phyloP scores from a whole-genome alignment of 768 basidiomycete genomes.

The Lyophyllum decastes region DNA sequence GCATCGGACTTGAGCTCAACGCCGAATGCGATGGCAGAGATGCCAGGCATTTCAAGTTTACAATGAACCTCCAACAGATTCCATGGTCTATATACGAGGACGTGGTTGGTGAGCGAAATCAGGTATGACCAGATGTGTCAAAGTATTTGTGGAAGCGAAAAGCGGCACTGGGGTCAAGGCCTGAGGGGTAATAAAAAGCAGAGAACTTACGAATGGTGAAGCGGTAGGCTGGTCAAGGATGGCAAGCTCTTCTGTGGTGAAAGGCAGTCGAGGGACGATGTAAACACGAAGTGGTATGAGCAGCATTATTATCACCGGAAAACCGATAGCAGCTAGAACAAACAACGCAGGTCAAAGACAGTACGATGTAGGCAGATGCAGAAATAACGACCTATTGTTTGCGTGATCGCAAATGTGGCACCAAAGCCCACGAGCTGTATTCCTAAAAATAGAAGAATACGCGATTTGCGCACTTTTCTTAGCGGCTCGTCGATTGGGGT shows the following conservation, averaged over 20 bases:
- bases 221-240: conserved; percentile 92
- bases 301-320: conserved; percentile 85
- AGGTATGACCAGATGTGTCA: background rate
- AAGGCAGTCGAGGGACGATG: conserved; percentile 74
- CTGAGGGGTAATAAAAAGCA: conserved; percentile 28
- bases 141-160: background rate
- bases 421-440: conserved; percentile 86
- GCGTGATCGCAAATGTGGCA: conserved; percentile 87
- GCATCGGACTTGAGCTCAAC: background rate
- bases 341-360: conserved; percentile 10
- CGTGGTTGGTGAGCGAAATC: background rate
- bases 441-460: conserved; percentile 69
- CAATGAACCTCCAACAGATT: conserved; percentile 33
- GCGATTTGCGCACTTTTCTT: conserved; percentile 68
- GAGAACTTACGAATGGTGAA: conserved; percentile 72
- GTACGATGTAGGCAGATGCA: conserved; percentile 26
- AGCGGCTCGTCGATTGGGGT: conserved; percentile 72
- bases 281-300: conserved; percentile 75
- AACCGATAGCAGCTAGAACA: conserved; percentile 77
- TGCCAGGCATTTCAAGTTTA: background rate
- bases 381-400: conserved; percentile 68
- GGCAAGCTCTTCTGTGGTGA: conserved; percentile 74
- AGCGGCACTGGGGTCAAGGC: background rate
- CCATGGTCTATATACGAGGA: conserved; percentile 30
- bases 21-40: background rate